phyloP scores from a whole-genome alignment of 805 yeast species.

The Helenozyma baotianmanensis region DNA sequence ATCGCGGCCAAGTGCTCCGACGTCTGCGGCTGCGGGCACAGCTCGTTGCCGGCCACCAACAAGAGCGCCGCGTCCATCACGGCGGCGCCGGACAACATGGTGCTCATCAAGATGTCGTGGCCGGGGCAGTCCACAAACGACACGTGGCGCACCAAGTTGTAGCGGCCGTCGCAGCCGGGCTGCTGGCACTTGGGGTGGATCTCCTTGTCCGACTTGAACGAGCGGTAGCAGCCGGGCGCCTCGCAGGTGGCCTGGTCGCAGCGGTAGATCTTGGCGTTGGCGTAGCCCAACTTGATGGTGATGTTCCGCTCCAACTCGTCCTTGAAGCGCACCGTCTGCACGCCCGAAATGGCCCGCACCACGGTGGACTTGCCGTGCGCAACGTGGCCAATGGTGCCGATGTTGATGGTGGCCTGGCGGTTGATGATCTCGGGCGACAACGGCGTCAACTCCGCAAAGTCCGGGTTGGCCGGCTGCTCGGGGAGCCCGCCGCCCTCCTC shows the following conservation, averaged over 20 bases:
- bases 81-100: slow-evolving; percentile 99
- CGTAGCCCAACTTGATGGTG: slow-evolving; percentile 97
- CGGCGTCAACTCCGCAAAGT: slow-evolving; percentile 76
- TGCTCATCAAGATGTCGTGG: slow-evolving; percentile 99
- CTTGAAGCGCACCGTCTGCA: slow-evolving; percentile 98
- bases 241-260: slow-evolving; percentile 83
- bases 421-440: slow-evolving; percentile 91
- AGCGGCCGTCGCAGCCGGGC: slow-evolving; percentile 85
- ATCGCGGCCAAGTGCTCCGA: slow-evolving; percentile 99
- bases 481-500: slow-evolving; percentile 99
- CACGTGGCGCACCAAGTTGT: slow-evolving; percentile 89
- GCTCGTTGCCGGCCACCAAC: slow-evolving; percentile 95
- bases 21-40: slow-evolving; percentile 99
- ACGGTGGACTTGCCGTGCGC: slow-evolving; percentile 95
- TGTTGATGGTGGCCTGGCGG: slow-evolving; percentile 98
- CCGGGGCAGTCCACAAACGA: slow-evolving; percentile 99
- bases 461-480: slow-evolving; percentile 90
- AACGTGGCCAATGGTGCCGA: slow-evolving; percentile 96
- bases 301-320: slow-evolving; percentile 98
- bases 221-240: slow-evolving; percentile 91
- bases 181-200: slow-evolving; percentile 88
- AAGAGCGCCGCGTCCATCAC: slow-evolving; percentile 99
- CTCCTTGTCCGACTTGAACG: slow-evolving; percentile 93
- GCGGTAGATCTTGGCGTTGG: slow-evolving; percentile 96
- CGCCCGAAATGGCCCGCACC: slow-evolving; percentile 95